These are phyloP conservation scores for Stagonosporopsis chrysanthemi DNA, from an alignment of 2,329 filamentous ascomycete species.

Conservation along the genomic window DNA sequence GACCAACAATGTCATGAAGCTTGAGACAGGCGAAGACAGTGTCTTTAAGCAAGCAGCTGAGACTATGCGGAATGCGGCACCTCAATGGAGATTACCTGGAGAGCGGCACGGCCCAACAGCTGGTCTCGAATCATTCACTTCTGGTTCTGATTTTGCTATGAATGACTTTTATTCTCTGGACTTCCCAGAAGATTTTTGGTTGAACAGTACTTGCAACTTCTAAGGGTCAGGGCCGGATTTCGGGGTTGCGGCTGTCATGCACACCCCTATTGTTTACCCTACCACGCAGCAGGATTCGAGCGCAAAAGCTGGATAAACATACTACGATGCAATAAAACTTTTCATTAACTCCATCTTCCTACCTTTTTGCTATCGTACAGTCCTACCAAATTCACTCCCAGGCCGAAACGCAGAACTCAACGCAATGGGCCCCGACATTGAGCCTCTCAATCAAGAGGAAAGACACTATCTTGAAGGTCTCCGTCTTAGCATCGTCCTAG, in stretches of 20 bases:
- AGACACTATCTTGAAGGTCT: constrained; percentile 21
- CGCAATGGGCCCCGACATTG: neutral
- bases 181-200: constrained; percentile 30
- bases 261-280: neutral
- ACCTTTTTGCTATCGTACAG: neutral
- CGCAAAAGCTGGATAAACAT: neutral
- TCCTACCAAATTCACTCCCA: neutral
- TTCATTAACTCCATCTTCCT: neutral
- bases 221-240: constrained; percentile 1
- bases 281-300: neutral
- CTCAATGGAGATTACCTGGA: constrained; percentile 18
- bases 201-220: constrained; percentile 18
- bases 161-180: constrained; percentile 22
- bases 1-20: constrained; percentile 14
- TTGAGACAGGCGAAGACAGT: constrained; percentile 26
- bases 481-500: constrained; percentile 24
- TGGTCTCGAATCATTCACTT: constrained; percentile 4
- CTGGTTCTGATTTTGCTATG: neutral
- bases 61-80: constrained; percentile 20
- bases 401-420: neutral
- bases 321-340: neutral
- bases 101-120: neutral
- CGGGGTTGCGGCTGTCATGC: neutral
- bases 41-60: constrained; percentile 25
- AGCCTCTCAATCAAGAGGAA: neutral